phyloP scores from a whole-genome alignment of 2,329 filamentous ascomycete species.

The Nemania sp. region DNA sequence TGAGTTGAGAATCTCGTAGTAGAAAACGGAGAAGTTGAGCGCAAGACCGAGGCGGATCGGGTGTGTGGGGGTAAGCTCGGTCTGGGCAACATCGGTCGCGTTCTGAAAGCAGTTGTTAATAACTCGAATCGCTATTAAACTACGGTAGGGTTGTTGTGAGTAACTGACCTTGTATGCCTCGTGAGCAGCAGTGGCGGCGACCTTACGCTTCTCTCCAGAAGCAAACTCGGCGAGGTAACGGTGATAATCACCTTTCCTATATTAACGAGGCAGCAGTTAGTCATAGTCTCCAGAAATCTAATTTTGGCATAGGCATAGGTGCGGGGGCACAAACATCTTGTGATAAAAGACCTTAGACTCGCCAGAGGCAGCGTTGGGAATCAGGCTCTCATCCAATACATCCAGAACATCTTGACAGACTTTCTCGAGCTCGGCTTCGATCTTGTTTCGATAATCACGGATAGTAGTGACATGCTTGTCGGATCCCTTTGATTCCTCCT shows the following conservation, averaged over 20 bases:
- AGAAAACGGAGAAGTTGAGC: conserved; percentile 99
- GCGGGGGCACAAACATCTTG: conserved; percentile 80
- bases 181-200: conserved; percentile 81
- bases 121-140: background rate
- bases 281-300: conserved; percentile 15
- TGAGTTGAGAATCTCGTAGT: conserved; percentile 99
- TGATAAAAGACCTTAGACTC: conserved; percentile 99
- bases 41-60: conserved; percentile 97
- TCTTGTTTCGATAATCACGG: conserved; percentile 97
- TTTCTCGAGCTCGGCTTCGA: conserved; percentile 94
- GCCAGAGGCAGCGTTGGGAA: conserved; percentile 92
- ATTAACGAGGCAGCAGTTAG: conserved; percentile 15
- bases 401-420: conserved; percentile 98
- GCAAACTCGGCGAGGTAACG: conserved; percentile 94
- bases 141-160: background rate
- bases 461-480: conserved; percentile 94
- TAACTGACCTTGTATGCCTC: conserved; percentile 92
- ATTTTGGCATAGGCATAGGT: background rate
- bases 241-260: conserved; percentile 96
- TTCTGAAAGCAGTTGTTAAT: conserved; percentile 59
- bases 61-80: conserved; percentile 94
- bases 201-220: conserved; percentile 89
- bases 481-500: conserved; percentile 98
- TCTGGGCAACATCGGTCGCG: conserved; percentile 97
- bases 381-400: conserved; percentile 89